phyloP scores from a whole-genome alignment of 108 stramenopile genomes.

The Stephanodiscus minutulus region DNA sequence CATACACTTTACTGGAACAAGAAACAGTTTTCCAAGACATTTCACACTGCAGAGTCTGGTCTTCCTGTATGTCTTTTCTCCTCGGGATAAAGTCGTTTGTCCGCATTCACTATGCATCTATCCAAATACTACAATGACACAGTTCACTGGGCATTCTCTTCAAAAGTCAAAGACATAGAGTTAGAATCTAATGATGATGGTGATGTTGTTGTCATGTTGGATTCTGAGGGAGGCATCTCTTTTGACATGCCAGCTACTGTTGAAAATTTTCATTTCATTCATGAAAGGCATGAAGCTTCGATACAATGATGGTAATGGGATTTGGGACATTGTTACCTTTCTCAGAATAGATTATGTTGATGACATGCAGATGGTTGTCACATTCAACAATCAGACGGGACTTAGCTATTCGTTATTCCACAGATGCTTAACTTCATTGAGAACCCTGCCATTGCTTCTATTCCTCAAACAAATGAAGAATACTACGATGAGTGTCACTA shows the following conservation, averaged over 20 bases:
- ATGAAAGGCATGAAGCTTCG: conserved; percentile 10
- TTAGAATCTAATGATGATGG: conserved; percentile 6
- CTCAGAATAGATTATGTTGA: conserved; percentile 25
- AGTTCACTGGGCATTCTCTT: conserved; percentile 6
- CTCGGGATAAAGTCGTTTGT: not conserved
- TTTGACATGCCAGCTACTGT: not conserved
- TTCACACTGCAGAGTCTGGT: not conserved
- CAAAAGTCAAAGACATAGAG: not conserved
- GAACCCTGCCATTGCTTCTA: conserved; percentile 17
- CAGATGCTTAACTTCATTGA: conserved; percentile 7
- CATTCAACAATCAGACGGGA: not conserved
- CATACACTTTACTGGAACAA: no score
- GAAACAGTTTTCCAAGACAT: not conserved
- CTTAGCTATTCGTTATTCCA: not conserved
- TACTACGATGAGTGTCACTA: conserved; percentile 13
- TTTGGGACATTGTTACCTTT: not conserved
- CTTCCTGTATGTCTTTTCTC: conserved; percentile 11
- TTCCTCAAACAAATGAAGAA: not conserved
- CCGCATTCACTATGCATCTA: not conserved
- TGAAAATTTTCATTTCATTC: not conserved
- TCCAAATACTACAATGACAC: conserved; percentile 3
- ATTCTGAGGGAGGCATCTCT: no score
- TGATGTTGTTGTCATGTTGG: no score
- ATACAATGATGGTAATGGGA: conserved; percentile 13
- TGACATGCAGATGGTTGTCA: not conserved